Evolutionary conservation across 2,329 filamentous ascomycete genomes (phyloP), one percentile per base, ranked within the genome.

Genomic region (Calonectria hongkongensis): DNA sequence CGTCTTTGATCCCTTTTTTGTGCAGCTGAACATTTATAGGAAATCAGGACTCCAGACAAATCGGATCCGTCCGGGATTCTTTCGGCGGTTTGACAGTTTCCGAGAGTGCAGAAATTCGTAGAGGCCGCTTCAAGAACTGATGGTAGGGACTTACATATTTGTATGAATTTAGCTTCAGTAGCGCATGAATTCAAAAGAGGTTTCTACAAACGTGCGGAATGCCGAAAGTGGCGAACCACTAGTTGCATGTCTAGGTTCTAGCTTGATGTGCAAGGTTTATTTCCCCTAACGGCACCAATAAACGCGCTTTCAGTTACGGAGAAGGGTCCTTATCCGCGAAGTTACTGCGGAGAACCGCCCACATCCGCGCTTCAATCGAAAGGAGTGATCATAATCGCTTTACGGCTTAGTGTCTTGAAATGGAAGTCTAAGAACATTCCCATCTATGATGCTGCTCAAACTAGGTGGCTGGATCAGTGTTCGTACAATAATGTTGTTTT

Each of bases 321-420:
- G 54, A 13, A 58, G 7, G n/a, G 33, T 39, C 54, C 54, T 39
- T 41, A 15, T 58, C 54, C 33, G 54, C 54, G 54, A 25, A 5
- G 4, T 9, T 33, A 33, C 9, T 33, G 4, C 30, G 30, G 30
- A 9, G 30, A 33, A 33, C 30, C 9, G 33, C 33, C 10, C 7
- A 36, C 8, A 12, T 36, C 33, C 33, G 33, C 10, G 33, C 7
- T 12, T 36, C 8, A 9, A 9, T 36, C 4, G 9, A 9, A 33
- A 33, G 30, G 9, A 33, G 9, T 21, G 30, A 33, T 33, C 9
- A 33, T 33, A 2, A 5, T 33, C 30, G 9, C 21, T 21, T 21
- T 21, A 21, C 21, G 21, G 21, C 21, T 21, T 21, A 21, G 21
- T 21, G 21, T 21, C 21, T 21, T 21, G 21, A 47, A 9, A 47